Conservation (phyloP, 2,329 filamentous ascomycete genomes). For the Shiraia sp. region DNA sequence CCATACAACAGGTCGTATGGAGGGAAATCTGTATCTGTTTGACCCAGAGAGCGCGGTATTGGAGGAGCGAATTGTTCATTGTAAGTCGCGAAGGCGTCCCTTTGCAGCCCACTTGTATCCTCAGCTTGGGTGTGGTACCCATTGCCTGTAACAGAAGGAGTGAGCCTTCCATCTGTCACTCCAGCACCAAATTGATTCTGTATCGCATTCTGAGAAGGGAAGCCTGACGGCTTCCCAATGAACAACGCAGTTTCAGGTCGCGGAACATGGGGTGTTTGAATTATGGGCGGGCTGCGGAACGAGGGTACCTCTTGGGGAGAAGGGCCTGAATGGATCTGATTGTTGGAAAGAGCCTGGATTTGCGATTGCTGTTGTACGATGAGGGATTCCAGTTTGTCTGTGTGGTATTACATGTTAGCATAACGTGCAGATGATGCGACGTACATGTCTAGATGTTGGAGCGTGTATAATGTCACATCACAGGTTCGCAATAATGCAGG, state of each 20-base stretch:
- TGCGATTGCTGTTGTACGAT: slow-evolving; percentile 52
- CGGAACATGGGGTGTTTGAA: slow-evolving; percentile 48
- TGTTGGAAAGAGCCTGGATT: slow-evolving; percentile 49
- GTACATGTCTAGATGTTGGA: neutral
- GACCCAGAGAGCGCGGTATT: slow-evolving; percentile 30
- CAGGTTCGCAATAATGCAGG: no score
- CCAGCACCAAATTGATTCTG: slow-evolving; percentile 40
- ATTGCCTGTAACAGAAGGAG: slow-evolving; percentile 29
- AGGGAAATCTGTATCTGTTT: slow-evolving; percentile 54
- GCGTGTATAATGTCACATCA: no score
- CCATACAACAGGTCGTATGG: slow-evolving; percentile 64
- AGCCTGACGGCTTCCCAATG: slow-evolving; percentile 48
- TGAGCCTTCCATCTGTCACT: slow-evolving; percentile 42
- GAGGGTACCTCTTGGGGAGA: slow-evolving; percentile 38
- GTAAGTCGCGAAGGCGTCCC: slow-evolving; percentile 35
- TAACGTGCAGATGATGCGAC: neutral
- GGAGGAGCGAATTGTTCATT: slow-evolving; percentile 36
- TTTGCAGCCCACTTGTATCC: slow-evolving; percentile 29
- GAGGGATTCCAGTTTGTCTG: slow-evolving; percentile 53
- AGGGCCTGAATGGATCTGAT: slow-evolving; percentile 25
- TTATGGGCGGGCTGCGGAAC: slow-evolving; percentile 41
- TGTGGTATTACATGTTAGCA: slow-evolving; percentile 5
- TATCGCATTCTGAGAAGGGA: slow-evolving; percentile 38
- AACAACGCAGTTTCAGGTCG: slow-evolving; percentile 52
- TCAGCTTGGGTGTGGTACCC: slow-evolving; percentile 33